Conservation (phyloP, 176 grass and related monocot genomes). For the Oryza officinalis region DNA sequence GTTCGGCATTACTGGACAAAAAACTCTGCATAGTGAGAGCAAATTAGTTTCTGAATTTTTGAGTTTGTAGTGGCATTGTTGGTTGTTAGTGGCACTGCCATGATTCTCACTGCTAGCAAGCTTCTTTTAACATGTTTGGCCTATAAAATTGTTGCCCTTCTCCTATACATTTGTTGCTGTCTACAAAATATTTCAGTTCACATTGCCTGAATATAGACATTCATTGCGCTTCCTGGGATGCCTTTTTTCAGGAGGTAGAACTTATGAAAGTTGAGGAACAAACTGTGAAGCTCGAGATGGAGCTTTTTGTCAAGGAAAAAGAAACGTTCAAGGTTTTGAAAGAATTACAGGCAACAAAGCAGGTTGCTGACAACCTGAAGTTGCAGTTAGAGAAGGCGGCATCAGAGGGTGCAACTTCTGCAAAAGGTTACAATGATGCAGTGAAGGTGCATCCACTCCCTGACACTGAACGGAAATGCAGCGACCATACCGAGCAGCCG, state of each 20-base stretch:
- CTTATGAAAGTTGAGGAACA: constrained; percentile 97
- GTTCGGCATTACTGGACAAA: not conserved
- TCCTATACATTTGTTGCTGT: constrained; percentile 5
- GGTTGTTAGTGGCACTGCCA: not conserved
- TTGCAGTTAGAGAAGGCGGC: constrained; percentile 58
- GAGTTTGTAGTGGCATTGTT: not conserved
- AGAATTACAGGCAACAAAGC: constrained; percentile 79
- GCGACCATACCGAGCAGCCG: constrained; percentile 7
- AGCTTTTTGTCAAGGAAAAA: constrained; percentile 90
- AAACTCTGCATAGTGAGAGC: not conserved
- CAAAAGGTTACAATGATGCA: not conserved
- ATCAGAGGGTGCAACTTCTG: constrained; percentile 15
- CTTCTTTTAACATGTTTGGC: not conserved
- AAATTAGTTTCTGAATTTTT: not conserved
- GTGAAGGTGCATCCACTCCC: constrained; percentile 33
- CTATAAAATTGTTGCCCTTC: not conserved
- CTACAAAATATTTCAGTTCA: not conserved
- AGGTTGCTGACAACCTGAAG: constrained; percentile 66
- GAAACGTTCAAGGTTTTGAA: constrained; percentile 86
- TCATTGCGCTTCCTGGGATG: constrained; percentile 15
- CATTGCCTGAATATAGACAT: constrained; percentile 14
- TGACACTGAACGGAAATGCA: constrained; percentile 31
- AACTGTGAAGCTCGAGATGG: constrained; percentile 98
- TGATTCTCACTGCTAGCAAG: not conserved
- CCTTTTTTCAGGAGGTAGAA: constrained; percentile 74